Percentiles rank a stretch among this genome's conserved stretches.
These are phyloP conservation scores for Trichophaea hybrida DNA, from an alignment of 2,329 filamentous ascomycete species.

Conservation along the genomic window DNA sequence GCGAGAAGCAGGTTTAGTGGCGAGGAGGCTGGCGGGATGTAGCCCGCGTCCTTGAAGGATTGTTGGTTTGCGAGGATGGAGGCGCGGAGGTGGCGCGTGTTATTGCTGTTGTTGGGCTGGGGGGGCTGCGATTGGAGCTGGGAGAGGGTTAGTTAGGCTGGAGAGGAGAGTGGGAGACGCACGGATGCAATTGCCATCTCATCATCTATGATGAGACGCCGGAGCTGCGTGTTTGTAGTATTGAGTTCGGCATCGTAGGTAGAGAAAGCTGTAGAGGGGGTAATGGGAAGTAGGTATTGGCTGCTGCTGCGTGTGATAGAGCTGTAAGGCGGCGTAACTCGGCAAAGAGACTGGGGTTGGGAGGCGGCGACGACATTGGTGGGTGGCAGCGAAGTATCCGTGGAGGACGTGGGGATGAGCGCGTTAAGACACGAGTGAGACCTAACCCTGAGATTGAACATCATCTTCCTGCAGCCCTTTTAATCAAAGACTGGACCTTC, in stretches of 20 bases:
- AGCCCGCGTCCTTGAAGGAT: slow-evolving; percentile 6
- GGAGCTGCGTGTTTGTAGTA: not conserved
- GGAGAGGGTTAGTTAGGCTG: not conserved
- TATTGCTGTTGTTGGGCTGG: not conserved
- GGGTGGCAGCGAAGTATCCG: not conserved
- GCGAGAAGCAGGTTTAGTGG: slow-evolving; percentile 16
- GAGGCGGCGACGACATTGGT: not conserved
- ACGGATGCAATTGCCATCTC: not conserved
- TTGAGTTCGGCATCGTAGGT: not conserved
- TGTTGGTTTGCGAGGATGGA: slow-evolving; percentile 7
- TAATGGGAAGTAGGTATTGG: not conserved
- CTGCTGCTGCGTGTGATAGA: not conserved
- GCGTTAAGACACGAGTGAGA: not conserved
- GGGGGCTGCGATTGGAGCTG: not conserved
- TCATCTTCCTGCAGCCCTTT: no score
- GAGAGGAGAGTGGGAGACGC: not conserved
- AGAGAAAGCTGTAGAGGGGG: not conserved
- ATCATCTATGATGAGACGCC: not conserved
- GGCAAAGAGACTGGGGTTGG: not conserved
- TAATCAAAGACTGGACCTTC: no score
- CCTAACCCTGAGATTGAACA: no score
- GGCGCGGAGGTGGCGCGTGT: not conserved
- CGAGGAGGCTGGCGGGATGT: slow-evolving; percentile 10
- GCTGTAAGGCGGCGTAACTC: not conserved
- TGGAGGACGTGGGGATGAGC: not conserved